Base-by-base conservation (phyloP, 768 basidiomycete species). In the Gyrodon lividus region DNA sequence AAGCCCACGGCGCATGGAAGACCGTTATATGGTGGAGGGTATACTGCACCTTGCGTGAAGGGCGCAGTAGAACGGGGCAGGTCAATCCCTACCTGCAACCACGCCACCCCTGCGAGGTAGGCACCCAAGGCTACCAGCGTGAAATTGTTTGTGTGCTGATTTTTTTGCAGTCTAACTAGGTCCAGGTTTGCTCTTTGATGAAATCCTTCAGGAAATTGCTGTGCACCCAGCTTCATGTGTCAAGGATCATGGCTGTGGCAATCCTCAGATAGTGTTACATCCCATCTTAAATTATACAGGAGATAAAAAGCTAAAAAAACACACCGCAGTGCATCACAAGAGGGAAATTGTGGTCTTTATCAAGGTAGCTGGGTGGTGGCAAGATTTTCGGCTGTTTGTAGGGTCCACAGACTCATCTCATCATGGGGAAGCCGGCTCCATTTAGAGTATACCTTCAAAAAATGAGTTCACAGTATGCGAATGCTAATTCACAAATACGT, bases 381-480 rank as follows among this genome's bases (percentile, higher is more conserved):
- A 8, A 69, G 54, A 17, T 67, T 69, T 57, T 78, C 75, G 2
- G 72, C 71, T 0, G 66, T 58, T 48, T 69, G 63, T 48, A 78
- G 50, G 10, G 72, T 61, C 76, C 76, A 77, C 19, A 72, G 69
- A 41, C 78, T 76, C n/a, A 89, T 79, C 23, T 86, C 80, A n/a
- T 87, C 83, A 45, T 76, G 71, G 1, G 84, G 82, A 7, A 87
- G 60, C 23, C 76, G 70, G 49, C 68, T 65, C 82, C 84, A 88
- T 46, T 72, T 73, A 10, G 71, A 66, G 45, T 73, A 74, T 2
- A 76, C 70, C 84, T 83, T 51, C 5, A 42, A 22, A 48, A 23
- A 44, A 4, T 68, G 24, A 56, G 49, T 52, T 39, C 31, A 37
- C 13, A 42, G 43, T 33, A 20, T 14, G 26, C 17, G 39, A n/a